Conservation (phyloP, 169 alveolate species). For the Eimeria tenella region DNA sequence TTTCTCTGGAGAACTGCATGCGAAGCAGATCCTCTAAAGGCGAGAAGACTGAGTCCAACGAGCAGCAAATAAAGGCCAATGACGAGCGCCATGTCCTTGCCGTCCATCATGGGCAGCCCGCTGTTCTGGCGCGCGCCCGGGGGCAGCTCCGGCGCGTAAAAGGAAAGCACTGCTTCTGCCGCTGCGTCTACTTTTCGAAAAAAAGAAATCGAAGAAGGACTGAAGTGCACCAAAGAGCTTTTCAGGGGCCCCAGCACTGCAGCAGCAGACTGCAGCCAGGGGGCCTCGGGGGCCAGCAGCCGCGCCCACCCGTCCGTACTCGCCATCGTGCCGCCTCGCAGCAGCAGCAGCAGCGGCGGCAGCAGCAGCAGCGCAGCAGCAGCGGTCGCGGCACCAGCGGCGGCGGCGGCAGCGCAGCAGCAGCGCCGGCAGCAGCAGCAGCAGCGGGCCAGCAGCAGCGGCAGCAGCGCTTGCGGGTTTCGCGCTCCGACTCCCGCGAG, state of each 20-base stretch:
- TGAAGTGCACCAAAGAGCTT: background rate
- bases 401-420: background rate
- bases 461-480: too few species aligned
- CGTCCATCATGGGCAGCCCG: constrained; percentile 56
- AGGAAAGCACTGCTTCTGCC: constrained; percentile 8
- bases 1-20: background rate
- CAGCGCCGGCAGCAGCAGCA: too few species aligned
- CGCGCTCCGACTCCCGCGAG: too few species aligned
- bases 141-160: constrained; percentile 63
- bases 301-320: constrained; percentile 45
- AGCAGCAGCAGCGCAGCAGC: background rate
- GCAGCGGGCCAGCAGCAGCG: too few species aligned
- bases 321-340: background rate
- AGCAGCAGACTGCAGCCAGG: constrained; percentile 37
- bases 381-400: background rate
- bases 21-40: background rate
- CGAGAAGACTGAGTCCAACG: constrained; percentile 4
- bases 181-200: constrained; percentile 44
- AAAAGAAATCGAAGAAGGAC: background rate
- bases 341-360: background rate
- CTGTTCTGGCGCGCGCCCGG: constrained; percentile 33
- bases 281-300: constrained; percentile 44
- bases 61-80: background rate
- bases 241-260: background rate
- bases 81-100: constrained; percentile 28